A percentile compares a stretch with the other conserved stretches of the same genome.
phyloP scores from a whole-genome alignment of 352 stramenopile genomes.

The Peronospora belbahrii region DNA sequence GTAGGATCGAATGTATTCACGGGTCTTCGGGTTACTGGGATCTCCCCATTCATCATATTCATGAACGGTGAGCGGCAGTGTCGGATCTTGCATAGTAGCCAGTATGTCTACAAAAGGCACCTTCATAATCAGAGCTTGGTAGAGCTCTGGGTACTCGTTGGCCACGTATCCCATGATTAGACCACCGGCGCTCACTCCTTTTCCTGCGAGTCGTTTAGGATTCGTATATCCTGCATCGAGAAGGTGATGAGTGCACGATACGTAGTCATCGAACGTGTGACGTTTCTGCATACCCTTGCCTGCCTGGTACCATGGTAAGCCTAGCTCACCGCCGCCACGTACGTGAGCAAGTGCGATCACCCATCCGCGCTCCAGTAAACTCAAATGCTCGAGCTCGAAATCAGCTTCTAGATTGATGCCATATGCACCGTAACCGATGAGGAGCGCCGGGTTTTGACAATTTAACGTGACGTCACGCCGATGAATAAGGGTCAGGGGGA shows the following conservation, averaged over 20 bases:
- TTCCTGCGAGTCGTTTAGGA: constrained; percentile 53
- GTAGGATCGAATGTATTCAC: constrained; percentile 77
- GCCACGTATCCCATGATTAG: constrained; percentile 84
- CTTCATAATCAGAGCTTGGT: constrained; percentile 75
- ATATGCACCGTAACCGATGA: constrained; percentile 87
- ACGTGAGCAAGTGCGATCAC: constrained; percentile 86
- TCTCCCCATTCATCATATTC: constrained; percentile 92
- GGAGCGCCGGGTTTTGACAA: constrained; percentile 68
- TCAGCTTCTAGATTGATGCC: constrained; percentile 81
- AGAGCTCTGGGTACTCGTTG: constrained; percentile 69
- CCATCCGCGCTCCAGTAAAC: constrained; percentile 82
- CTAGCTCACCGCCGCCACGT: constrained; percentile 83
- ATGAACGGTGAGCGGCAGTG: constrained; percentile 82
- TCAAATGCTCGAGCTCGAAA: constrained; percentile 80
- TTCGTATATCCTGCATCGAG: constrained; percentile 55
- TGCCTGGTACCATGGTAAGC: constrained; percentile 81
- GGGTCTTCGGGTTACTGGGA: constrained; percentile 28
- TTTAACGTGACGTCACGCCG: constrained; percentile 42
- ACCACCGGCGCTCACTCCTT: constrained; percentile 79
- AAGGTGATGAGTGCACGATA: constrained; percentile 56
- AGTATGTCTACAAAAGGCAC: constrained; percentile 88
- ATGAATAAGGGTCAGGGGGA: constrained; percentile 77
- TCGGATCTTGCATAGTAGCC: constrained; percentile 80
- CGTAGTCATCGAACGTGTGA: constrained; percentile 84
- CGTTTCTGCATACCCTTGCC: constrained; percentile 75